Base-by-base conservation (phyloP, 176 grass and related monocot species). In the sorghum (Sorghum bicolor) region DNA sequence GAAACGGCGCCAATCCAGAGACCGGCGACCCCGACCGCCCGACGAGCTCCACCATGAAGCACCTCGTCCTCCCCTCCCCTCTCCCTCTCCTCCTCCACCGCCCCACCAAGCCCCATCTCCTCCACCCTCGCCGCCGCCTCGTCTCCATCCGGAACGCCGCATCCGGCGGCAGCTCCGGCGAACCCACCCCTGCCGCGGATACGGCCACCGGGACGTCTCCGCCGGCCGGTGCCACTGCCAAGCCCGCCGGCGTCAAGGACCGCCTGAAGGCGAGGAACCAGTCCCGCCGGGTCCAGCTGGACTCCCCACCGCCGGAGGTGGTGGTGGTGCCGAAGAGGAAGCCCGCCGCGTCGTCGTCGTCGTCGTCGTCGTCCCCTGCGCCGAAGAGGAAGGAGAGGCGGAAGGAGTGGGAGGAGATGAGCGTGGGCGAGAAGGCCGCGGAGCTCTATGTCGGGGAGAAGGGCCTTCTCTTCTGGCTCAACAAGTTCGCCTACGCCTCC, bases 401-500 rank as follows among this genome's bases (percentile, higher is more conserved):
- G 82, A 98, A 98, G 86, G 64, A 63, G n/a, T 95, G 95, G 95
- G 95, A 95, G 33, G 86, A 88, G 74, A 98, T 95, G 96, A 90
- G 85, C 63, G 77, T 93, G 4, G 34, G 41, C 2, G 96, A 98
- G 89, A 98, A 95, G 91, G 93, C 93, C 31, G 10, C 72, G 41
- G 96, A 98, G 72, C 87, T 95, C 5, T 98, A 98, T 69, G 76
- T 92, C 76, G 96, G 96, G 15, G 96, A 98, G 82, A 98, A 95
- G 72, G 96, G 96, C 2, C 26, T 86, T 33, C 93, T 98, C 64
- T 98, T 92, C 84, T 98, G 91, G 96, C 87, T 98, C 85, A 98
- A 98, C 87, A 98, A 98, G 86, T 88, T 95, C 44, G 93, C 96
- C 37, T 98, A 98, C 78, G 91, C 91, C 58, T 93, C 93, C 75